These are phyloP conservation scores for Suillus subaureus DNA, from an alignment of 768 basidiomycete species.

Conservation along the genomic window DNA sequence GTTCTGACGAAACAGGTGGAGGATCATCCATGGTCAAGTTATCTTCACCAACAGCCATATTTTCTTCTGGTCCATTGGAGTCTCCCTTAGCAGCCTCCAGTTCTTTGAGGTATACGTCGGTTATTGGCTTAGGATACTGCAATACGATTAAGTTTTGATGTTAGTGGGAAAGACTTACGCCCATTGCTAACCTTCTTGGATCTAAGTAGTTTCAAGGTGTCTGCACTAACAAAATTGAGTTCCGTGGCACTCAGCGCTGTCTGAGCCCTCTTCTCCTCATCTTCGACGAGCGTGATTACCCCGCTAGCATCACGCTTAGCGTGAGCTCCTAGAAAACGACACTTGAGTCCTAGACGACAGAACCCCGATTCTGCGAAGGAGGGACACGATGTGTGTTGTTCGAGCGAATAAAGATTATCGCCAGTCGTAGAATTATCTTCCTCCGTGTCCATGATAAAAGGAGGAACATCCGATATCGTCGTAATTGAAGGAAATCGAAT, in stretches of 20 bases:
- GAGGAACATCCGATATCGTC: constrained; percentile 46
- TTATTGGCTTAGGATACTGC: constrained; percentile 67
- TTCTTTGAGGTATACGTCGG: constrained; percentile 62
- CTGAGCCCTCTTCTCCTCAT: constrained; percentile 61
- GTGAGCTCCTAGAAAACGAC: constrained; percentile 87
- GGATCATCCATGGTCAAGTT: constrained; percentile 2
- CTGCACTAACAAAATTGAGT: constrained; percentile 65
- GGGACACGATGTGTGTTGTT: constrained; percentile 26
- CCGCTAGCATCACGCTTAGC: constrained; percentile 50
- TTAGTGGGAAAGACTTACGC: background rate
- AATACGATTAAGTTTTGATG: constrained; percentile 3
- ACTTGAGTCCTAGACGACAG: constrained; percentile 71
- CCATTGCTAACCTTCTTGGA: constrained; percentile 60
- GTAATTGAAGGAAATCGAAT: constrained; percentile 56
- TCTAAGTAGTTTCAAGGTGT: constrained; percentile 61
- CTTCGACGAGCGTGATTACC: constrained; percentile 44
- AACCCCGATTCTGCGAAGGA: constrained; percentile 31
- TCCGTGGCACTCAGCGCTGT: constrained; percentile 55
- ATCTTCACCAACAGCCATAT: constrained; percentile 14
- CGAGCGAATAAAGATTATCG: constrained; percentile 16
- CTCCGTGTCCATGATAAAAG: constrained; percentile 44
- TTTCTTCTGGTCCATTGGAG: constrained; percentile 6
- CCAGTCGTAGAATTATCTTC: background rate
- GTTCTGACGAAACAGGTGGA: constrained; percentile 12
- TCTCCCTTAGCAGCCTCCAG: constrained; percentile 41